A percentile compares a stretch with the other conserved stretches of the same genome.
These are phyloP conservation scores for Eragrostis tef DNA, from an alignment of 202 grass and related monocot genomes.

Conservation along the genomic window DNA sequence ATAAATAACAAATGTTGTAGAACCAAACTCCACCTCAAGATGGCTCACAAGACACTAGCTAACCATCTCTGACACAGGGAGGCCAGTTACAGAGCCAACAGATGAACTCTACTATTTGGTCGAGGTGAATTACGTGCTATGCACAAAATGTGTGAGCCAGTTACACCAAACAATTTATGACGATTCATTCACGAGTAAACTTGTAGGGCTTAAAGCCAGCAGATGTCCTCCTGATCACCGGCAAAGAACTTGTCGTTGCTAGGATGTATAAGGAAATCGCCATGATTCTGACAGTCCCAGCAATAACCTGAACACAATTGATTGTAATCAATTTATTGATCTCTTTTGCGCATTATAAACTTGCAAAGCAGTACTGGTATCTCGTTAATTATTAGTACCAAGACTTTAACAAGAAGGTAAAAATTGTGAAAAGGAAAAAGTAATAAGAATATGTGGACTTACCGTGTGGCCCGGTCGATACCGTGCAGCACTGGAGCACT, in stretches of 20 bases:
- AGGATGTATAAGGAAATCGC: neutral
- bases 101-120: too few relatives aligned
- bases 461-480: neutral
- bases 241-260: neutral
- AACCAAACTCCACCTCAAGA: too few relatives aligned
- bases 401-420: neutral
- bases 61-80: too few relatives aligned
- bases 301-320: neutral
- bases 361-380: neutral
- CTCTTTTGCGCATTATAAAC: neutral
- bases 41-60: too few relatives aligned
- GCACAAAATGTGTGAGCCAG: too few relatives aligned
- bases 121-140: too few relatives aligned
- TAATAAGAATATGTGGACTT: neutral
- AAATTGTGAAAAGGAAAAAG: neutral
- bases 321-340: neutral
- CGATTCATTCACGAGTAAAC: too few relatives aligned
- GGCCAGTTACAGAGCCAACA: too few relatives aligned
- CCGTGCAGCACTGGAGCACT: neutral
- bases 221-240: neutral
- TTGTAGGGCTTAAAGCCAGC: neutral
- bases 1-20: too few relatives aligned
- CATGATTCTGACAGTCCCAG: neutral
- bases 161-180: too few relatives aligned
- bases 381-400: too few relatives aligned